These are phyloP conservation scores for Funneliformis geosporum DNA, from an alignment of 192 early-diverging fungal species.

Conservation along the genomic window DNA sequence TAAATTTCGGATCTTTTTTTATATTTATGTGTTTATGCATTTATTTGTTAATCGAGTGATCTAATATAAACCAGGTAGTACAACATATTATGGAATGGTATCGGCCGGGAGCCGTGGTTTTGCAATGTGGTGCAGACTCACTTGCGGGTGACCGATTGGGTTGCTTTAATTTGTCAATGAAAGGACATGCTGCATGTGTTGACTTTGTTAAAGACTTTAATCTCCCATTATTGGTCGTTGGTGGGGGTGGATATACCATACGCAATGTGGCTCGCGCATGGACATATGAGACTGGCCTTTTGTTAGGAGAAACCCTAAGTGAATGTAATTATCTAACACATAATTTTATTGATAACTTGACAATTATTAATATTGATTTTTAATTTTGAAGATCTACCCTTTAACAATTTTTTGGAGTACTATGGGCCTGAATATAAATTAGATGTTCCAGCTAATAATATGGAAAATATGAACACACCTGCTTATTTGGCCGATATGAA, in stretches of 20 bases:
- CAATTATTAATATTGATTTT: not conserved
- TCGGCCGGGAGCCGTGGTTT: constrained; percentile 84
- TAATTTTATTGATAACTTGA: not conserved
- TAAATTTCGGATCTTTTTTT: not conserved
- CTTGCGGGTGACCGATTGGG: constrained; percentile 93
- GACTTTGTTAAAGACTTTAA: constrained; percentile 90
- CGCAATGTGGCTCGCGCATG: constrained; percentile 96
- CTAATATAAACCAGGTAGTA: constrained; percentile 66
- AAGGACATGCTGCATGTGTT: constrained; percentile 89
- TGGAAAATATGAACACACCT: constrained; percentile 87
- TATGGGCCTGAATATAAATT: constrained; percentile 91
- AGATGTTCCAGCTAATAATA: constrained; percentile 84
- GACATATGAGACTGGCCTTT: constrained; percentile 91
- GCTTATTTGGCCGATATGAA: constrained; percentile 84
- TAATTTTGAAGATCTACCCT: constrained; percentile 62
- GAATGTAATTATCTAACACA: constrained; percentile 46
- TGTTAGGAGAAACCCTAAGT: constrained; percentile 71
- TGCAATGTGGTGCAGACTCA: constrained; percentile 98
- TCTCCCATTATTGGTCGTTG: constrained; percentile 88
- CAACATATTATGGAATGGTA: constrained; percentile 93
- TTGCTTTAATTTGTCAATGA: constrained; percentile 93
- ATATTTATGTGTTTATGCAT: not conserved
- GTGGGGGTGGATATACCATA: constrained; percentile 97
- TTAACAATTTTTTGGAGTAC: constrained; percentile 87
- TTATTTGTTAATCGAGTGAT: not conserved